Conservation (phyloP, 768 basidiomycete species). For the Auriscalpium microsporum region DNA sequence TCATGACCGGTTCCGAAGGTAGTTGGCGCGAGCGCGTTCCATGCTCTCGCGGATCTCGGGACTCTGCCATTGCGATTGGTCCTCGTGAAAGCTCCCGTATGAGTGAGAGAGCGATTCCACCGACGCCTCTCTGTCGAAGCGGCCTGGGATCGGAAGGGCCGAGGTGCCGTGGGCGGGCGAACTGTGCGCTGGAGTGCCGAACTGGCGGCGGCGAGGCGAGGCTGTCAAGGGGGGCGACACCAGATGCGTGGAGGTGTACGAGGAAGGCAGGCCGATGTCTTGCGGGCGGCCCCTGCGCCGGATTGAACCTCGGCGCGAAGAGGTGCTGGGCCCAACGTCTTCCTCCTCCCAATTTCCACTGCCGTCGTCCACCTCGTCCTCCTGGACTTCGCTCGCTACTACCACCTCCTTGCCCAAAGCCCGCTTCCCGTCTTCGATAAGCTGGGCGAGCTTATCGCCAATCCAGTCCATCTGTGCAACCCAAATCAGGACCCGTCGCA, state of each 20-base stretch:
- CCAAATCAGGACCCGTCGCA: background rate
- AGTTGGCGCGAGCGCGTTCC: conserved; percentile 52
- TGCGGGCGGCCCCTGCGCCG: conserved; percentile 15
- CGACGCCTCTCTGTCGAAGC: conserved; percentile 18
- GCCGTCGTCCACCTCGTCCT: conserved; percentile 74
- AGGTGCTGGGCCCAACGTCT: conserved; percentile 19
- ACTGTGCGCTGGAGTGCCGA: conserved; percentile 12
- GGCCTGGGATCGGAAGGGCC: conserved; percentile 22
- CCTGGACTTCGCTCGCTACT: conserved; percentile 62
- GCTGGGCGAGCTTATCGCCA: conserved; percentile 52
- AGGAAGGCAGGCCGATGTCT: conserved; percentile 15
- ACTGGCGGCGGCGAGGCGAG: conserved; percentile 7
- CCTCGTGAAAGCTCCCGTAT: conserved; percentile 31
- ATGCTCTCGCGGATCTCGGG: conserved; percentile 63
- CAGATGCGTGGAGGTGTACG: conserved; percentile 21
- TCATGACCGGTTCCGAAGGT: conserved; percentile 13
- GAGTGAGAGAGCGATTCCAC: background rate
- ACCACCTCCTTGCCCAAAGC: conserved; percentile 75
- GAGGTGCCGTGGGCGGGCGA: conserved; percentile 10
- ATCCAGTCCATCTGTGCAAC: conserved; percentile 71
- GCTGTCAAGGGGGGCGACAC: conserved; percentile 19
- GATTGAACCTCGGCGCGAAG: conserved; percentile 19
- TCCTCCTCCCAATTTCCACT: conserved; percentile 71
- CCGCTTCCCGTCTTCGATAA: conserved; percentile 74
- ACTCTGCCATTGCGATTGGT: conserved; percentile 47